Percentiles rank a stretch among this genome's conserved stretches.
These are phyloP conservation scores for Pyrenochaeta sp. DNA, from an alignment of 2,329 filamentous ascomycete species.

Conservation along the genomic window DNA sequence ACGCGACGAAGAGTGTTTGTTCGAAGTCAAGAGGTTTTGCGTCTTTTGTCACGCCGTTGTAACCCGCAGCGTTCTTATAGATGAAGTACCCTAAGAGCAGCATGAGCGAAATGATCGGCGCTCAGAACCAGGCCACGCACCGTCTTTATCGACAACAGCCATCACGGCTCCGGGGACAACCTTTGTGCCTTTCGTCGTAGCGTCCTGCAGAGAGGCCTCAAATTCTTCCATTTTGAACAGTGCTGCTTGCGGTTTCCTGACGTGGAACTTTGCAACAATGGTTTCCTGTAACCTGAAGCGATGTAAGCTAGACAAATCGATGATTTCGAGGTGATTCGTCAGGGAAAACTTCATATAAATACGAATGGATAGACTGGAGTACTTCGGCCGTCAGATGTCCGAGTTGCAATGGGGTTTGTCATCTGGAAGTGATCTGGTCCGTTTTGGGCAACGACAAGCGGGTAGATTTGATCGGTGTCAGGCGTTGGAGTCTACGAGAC, in stretches of 20 bases:
- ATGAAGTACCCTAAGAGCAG: constrained; percentile 39
- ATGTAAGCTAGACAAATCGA: neutral
- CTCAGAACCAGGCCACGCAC: constrained; percentile 5
- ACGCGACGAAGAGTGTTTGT: constrained; percentile 60
- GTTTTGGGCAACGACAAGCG: neutral
- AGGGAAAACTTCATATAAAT: neutral
- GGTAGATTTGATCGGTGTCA: neutral
- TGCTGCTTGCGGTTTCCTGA: neutral
- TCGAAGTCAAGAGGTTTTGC: constrained; percentile 61
- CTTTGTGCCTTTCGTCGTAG: constrained; percentile 26
- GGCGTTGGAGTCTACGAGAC: neutral
- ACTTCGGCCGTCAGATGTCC: neutral
- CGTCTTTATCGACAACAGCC: constrained; percentile 31
- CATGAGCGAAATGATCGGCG: constrained; percentile 24
- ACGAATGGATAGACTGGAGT: no score
- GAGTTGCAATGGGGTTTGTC: neutral
- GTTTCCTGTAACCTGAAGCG: neutral
- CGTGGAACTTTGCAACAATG: neutral
- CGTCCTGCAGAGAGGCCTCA: constrained; percentile 36
- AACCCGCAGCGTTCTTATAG: constrained; percentile 49
- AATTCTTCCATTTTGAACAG: constrained; percentile 21
- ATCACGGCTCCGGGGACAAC: constrained; percentile 25
- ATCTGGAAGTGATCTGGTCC: neutral
- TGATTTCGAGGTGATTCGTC: neutral
- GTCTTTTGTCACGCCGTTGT: constrained; percentile 43